Percentiles rank a stretch among this genome's conserved stretches.
Conservation (phyloP, 495 filamentous ascomycete genomes). For the Penicillium argentinense region DNA sequence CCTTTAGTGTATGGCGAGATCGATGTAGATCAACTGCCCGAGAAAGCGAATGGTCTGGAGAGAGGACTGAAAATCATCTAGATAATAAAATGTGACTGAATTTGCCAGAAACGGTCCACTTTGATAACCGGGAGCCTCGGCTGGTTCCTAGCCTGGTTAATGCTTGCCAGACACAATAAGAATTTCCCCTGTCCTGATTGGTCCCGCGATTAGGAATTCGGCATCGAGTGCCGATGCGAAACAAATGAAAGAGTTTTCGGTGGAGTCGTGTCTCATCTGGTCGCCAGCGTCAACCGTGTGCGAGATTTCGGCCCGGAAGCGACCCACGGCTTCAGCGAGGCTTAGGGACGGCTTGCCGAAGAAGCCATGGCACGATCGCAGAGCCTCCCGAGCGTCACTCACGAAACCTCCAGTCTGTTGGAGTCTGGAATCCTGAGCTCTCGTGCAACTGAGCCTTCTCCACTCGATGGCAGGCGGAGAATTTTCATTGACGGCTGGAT, state of each 20-base stretch:
- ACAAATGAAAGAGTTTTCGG: conserved; percentile 11
- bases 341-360: not conserved
- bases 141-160: conserved; percentile 1
- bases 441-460: no score
- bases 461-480: not conserved
- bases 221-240: conserved; percentile 11
- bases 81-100: conserved; percentile 1
- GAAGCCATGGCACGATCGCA: not conserved
- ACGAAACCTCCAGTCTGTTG: no score
- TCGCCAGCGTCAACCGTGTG: not conserved
- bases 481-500: not conserved
- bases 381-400: no score
- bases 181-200: not conserved
- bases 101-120: conserved; percentile 11
- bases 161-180: not conserved
- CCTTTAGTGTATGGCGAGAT: not conserved
- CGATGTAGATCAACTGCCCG: conserved; percentile 2
- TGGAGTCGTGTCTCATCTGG: conserved; percentile 1
- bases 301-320: conserved; percentile 4
- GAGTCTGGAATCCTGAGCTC: no score
- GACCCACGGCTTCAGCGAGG: conserved; percentile 1
- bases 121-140: conserved; percentile 20
- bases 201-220: not conserved
- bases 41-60: not conserved
- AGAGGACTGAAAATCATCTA: not conserved